phyloP scores from a whole-genome alignment of 768 basidiomycete genomes.

The Neoboletus brunneissimus region DNA sequence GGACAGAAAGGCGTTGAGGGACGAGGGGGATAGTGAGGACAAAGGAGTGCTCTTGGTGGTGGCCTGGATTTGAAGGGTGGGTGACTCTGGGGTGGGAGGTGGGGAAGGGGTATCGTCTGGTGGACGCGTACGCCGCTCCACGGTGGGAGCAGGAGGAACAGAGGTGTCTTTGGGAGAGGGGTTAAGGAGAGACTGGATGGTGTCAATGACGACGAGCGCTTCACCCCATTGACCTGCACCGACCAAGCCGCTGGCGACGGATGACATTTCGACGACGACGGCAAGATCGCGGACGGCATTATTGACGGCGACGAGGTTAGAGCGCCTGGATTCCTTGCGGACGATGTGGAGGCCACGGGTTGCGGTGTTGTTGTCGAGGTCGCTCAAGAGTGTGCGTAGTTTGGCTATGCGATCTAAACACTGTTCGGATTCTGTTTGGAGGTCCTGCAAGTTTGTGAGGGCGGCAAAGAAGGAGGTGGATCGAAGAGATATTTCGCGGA shows the following conservation, averaged over 20 bases:
- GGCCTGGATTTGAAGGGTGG: conserved; percentile 6
- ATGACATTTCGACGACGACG: conserved; percentile 75
- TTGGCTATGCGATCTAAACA: conserved; percentile 75
- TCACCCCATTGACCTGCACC: conserved; percentile 85
- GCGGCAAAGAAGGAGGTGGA: conserved; percentile 96
- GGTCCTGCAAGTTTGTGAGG: conserved; percentile 87
- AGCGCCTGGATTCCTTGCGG: conserved; percentile 56
- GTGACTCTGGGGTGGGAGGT: conserved; percentile 37
- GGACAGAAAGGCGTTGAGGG: conserved; percentile 67
- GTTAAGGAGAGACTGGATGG: conserved; percentile 60
- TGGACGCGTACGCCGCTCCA: conserved; percentile 7
- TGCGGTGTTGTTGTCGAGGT: conserved; percentile 76
- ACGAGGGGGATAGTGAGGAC: conserved; percentile 56
- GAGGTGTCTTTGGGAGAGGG: conserved; percentile 4
- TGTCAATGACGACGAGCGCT: conserved; percentile 72
- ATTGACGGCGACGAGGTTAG: conserved; percentile 56
- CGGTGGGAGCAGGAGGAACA: conserved; percentile 2
- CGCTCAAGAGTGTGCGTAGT: conserved; percentile 66
- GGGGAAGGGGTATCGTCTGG: conserved; percentile 25
- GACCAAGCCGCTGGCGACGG: conserved; percentile 70
- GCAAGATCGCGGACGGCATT: conserved; percentile 63
- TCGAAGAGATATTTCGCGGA: conserved; percentile 86
- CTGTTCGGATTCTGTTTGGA: conserved; percentile 84
- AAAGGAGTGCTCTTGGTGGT: conserved; percentile 29
- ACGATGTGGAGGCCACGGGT: conserved; percentile 78